These are phyloP conservation scores for Penicillium malachiteum DNA, from an alignment of 495 filamentous ascomycete species.

Conservation along the genomic window DNA sequence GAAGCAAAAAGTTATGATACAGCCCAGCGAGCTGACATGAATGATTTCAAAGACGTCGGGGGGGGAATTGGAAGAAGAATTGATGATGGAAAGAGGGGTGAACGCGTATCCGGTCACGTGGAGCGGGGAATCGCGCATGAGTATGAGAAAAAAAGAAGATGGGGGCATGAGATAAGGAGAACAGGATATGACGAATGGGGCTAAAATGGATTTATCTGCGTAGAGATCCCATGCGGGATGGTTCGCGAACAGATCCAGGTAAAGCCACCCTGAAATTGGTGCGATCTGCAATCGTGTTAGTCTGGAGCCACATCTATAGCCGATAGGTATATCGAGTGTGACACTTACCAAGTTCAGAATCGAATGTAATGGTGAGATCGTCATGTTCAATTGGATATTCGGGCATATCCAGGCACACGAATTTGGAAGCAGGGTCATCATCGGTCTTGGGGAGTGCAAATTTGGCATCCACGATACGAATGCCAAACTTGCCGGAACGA, in stretches of 20 bases:
- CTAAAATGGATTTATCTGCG: slow-evolving; percentile 33
- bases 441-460: slow-evolving; percentile 73
- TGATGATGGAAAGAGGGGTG: slow-evolving; percentile 4
- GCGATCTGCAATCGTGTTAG: slow-evolving; percentile 37
- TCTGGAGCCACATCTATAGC: slow-evolving; percentile 7
- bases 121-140: slow-evolving; percentile 7
- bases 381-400: slow-evolving; percentile 90
- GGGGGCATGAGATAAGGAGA: neutral
- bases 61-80: neutral
- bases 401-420: slow-evolving; percentile 79
- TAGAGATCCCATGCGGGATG: slow-evolving; percentile 51
- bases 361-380: slow-evolving; percentile 82
- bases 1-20: slow-evolving; percentile 20
- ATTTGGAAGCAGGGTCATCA: slow-evolving; percentile 59
- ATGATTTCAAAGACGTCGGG: neutral
- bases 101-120: slow-evolving; percentile 27
- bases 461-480: slow-evolving; percentile 84
- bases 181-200: neutral
- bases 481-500: slow-evolving; percentile 62
- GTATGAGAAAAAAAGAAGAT: neutral
- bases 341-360: slow-evolving; percentile 70
- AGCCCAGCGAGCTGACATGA: slow-evolving; percentile 11
- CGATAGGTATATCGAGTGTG: neutral
- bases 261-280: slow-evolving; percentile 43
- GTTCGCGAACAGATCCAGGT: slow-evolving; percentile 47